Conservation (phyloP, 768 basidiomycete genomes). For the Brasilioporus rufonigricans region DNA sequence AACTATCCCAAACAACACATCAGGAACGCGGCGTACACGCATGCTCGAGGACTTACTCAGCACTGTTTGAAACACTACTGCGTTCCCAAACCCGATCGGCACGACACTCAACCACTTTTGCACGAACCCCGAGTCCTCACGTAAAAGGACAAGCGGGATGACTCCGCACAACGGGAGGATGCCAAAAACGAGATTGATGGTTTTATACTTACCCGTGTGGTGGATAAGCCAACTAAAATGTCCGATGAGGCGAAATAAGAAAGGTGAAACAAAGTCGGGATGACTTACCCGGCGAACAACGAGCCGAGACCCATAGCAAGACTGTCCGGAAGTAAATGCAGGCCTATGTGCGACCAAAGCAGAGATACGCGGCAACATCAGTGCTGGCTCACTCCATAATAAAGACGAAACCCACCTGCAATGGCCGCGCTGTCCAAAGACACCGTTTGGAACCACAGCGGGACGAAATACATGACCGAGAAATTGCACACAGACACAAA, state of each 20-base stretch:
- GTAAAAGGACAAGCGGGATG: slow-evolving; percentile 32
- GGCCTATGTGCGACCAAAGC: slow-evolving; percentile 22
- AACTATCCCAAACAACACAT: neutral
- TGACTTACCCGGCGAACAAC: slow-evolving; percentile 44
- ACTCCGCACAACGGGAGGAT: slow-evolving; percentile 46
- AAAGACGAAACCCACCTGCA: slow-evolving; percentile 42
- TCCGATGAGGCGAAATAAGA: neutral
- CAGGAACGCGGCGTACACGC: neutral
- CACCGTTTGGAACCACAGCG: slow-evolving; percentile 83
- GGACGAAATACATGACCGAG: slow-evolving; percentile 71
- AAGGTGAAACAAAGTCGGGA: no score
- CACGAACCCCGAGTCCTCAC: slow-evolving; percentile 22
- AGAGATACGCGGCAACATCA: neutral
- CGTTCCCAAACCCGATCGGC: neutral
- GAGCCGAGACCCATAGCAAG: slow-evolving; percentile 49
- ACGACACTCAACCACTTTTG: slow-evolving; percentile 22
- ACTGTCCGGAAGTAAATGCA: slow-evolving; percentile 51
- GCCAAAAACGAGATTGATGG: slow-evolving; percentile 47
- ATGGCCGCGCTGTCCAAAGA: slow-evolving; percentile 63
- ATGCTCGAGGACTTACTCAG: neutral
- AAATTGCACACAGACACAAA: slow-evolving; percentile 76
- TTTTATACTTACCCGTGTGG: slow-evolving; percentile 49
- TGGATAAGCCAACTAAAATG: slow-evolving; percentile 44
- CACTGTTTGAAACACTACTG: slow-evolving; percentile 8
- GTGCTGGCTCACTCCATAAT: neutral